A percentile compares a stretch with the other conserved stretches of the same genome.
Conservation (phyloP, 441 rosid species). For the Capsella rubella region DNA sequence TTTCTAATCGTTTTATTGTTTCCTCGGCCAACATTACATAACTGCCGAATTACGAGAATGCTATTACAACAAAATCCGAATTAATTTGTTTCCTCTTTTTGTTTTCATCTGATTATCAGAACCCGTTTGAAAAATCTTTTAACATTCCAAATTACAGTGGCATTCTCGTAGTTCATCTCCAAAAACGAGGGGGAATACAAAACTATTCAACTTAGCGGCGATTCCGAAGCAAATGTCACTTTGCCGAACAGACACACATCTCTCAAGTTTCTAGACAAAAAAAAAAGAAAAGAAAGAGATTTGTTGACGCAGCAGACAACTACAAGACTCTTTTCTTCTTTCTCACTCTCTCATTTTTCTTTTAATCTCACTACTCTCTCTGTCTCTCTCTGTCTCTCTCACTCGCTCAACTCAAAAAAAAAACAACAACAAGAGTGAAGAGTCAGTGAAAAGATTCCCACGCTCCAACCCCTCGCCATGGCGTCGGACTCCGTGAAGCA, state of each 20-base stretch:
- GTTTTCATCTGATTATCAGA: background rate
- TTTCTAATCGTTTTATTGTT: constrained; percentile 6
- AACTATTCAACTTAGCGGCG: constrained; percentile 17
- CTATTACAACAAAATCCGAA: no score
- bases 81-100: background rate
- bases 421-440: background rate
- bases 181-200: constrained; percentile 12
- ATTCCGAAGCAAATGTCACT: constrained; percentile 35
- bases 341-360: background rate
- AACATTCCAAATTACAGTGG: background rate
- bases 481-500: constrained; percentile 67
- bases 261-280: constrained; percentile 9
- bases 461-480: constrained; percentile 33
- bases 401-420: background rate
- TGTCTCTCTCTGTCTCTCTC: background rate
- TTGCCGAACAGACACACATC: constrained; percentile 32
- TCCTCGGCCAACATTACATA: background rate
- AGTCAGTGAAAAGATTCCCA: background rate
- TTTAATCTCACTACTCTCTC: no score
- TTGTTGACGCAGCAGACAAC: background rate
- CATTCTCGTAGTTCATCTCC: constrained; percentile 4
- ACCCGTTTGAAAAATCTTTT: no score
- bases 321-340: background rate
- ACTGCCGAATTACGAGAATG: no score
- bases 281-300: background rate